These are phyloP conservation scores for Thalassiosira pacifica DNA, from an alignment of 352 stramenopile genomes.

Conservation along the genomic window DNA sequence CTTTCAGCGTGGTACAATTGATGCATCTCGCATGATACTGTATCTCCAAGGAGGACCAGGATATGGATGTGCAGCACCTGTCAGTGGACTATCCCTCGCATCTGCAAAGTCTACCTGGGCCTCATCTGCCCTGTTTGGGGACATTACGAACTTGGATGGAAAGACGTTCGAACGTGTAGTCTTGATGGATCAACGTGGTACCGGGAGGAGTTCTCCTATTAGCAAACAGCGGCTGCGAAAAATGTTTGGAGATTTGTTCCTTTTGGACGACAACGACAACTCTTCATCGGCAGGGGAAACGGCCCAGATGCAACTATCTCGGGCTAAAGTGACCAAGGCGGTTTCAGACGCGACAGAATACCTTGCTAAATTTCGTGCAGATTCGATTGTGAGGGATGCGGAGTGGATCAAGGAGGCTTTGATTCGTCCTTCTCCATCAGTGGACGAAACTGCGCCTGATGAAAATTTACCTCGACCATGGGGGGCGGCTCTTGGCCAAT, in stretches of 20 bases:
- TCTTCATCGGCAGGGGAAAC: background rate
- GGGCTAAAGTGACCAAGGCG: constrained; percentile 52
- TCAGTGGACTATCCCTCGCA: constrained; percentile 63
- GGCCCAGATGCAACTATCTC: constrained; percentile 15
- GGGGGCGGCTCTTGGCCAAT: constrained; percentile 83
- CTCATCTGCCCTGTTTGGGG: constrained; percentile 64
- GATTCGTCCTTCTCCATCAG: constrained; percentile 39
- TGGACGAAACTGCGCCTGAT: background rate
- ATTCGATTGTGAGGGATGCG: constrained; percentile 86
- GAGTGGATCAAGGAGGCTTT: constrained; percentile 85
- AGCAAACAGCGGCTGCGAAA: constrained; percentile 82
- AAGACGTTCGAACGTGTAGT: constrained; percentile 78
- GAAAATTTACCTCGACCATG: constrained; percentile 59
- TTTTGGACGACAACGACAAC: constrained; percentile 45
- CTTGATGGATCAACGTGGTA: constrained; percentile 89
- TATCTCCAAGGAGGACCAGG: constrained; percentile 74
- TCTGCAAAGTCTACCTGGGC: constrained; percentile 72
- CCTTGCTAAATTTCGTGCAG: constrained; percentile 84
- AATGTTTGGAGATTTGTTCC: constrained; percentile 82
- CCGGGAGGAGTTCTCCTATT: constrained; percentile 81
- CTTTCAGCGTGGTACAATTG: background rate
- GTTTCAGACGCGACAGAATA: constrained; percentile 75
- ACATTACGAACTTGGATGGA: constrained; percentile 42
- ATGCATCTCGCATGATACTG: constrained; percentile 55
- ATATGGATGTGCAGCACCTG: constrained; percentile 77